These are phyloP conservation scores for Fabrea salina DNA, from an alignment of 169 alveolate genomes.

Conservation along the genomic window DNA sequence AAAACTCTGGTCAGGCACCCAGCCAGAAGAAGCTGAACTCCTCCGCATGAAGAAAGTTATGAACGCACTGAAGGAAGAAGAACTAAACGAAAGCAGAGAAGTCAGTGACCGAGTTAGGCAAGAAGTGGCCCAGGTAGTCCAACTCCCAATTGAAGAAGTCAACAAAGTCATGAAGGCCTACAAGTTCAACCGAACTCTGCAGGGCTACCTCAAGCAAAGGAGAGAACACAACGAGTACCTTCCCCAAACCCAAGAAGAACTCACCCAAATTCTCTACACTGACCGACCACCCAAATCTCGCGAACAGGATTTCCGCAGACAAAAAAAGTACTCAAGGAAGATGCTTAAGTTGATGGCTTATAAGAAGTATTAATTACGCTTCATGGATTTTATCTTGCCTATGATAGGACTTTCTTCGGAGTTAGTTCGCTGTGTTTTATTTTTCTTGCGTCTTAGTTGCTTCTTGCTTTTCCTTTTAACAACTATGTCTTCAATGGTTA, in stretches of 20 bases:
- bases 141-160: background rate
- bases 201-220: background rate
- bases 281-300: background rate
- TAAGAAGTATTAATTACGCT: too few species aligned
- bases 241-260: constrained; percentile 6
- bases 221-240: background rate
- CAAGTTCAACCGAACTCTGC: background rate
- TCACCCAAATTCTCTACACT: background rate
- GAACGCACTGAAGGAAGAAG: constrained; percentile 9
- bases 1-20: background rate
- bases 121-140: background rate
- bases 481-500: too few species aligned
- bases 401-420: too few species aligned
- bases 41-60: background rate
- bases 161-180: background rate
- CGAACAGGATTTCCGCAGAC: background rate
- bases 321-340: background rate
- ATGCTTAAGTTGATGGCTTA: too few species aligned
- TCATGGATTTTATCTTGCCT: too few species aligned
- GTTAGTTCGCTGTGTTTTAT: too few species aligned
- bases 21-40: background rate
- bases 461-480: too few species aligned
- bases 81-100: background rate
- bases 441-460: too few species aligned
- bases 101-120: background rate